Percentiles rank a stretch among this genome's conserved stretches.
Evolutionary conservation across 2,329 filamentous ascomycete species (phyloP).

Genomic region (Colletotrichum spinosum): DNA sequence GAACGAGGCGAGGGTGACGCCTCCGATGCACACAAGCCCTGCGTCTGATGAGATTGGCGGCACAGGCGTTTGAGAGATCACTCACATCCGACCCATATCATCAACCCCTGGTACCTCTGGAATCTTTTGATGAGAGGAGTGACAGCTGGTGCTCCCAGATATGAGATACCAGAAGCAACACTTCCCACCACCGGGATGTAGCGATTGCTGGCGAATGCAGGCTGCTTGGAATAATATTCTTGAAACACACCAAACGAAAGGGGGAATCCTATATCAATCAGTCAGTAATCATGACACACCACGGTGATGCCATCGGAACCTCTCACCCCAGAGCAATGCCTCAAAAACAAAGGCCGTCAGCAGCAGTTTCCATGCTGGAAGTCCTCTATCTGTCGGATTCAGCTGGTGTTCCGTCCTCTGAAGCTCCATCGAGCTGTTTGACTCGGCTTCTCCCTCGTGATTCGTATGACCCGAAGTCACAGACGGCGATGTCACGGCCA

Average conservation of each 20-base stretch:
- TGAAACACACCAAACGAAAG: constrained; percentile 47
- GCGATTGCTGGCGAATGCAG: constrained; percentile 42
- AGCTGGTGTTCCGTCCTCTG: constrained; percentile 22
- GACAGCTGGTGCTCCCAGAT: constrained; percentile 48
- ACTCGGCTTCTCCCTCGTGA: not conserved
- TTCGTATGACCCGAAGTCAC: not conserved
- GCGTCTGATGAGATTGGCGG: not conserved
- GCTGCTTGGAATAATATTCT: constrained; percentile 43
- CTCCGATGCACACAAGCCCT: constrained; percentile 53
- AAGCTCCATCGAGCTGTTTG: not conserved
- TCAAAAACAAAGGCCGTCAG: constrained; percentile 43
- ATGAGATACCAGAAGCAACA: constrained; percentile 45
- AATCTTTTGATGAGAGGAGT: constrained; percentile 48
- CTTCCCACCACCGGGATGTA: constrained; percentile 45
- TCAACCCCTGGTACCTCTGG: constrained; percentile 46
- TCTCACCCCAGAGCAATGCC: constrained; percentile 42
- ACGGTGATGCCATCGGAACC: not conserved
- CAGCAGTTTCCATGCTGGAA: constrained; percentile 43
- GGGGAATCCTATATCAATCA: constrained; percentile 41
- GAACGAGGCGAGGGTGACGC: constrained; percentile 49
- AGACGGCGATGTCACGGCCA: constrained; percentile 2
- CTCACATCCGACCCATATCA: constrained; percentile 48
- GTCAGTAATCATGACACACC: not conserved
- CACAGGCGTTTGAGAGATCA: not conserved
- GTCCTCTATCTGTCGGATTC: constrained; percentile 41